Conservation (phyloP, 192 early-diverging fungal genomes). For the Hyaloraphidium curvatum region DNA sequence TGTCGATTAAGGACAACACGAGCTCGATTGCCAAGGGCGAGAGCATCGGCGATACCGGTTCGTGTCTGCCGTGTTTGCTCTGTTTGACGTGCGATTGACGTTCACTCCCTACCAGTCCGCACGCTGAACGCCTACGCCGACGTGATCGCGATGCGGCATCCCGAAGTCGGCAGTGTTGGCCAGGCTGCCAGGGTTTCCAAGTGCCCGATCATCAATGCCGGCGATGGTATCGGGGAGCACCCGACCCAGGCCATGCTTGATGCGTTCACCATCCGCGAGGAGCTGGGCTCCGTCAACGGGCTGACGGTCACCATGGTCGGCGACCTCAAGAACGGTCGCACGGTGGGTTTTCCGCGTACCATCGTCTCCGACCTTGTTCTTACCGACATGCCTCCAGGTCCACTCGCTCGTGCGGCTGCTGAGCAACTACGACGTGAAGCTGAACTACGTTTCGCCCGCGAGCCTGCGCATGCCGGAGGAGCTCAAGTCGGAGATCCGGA, state of each 20-base stretch:
- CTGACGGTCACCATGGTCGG: constrained; percentile 89
- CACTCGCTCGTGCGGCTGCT: constrained; percentile 84
- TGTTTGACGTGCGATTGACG: no score
- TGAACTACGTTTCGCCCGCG: constrained; percentile 79
- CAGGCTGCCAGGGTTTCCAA: constrained; percentile 70
- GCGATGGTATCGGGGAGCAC: constrained; percentile 94
- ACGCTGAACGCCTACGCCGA: constrained; percentile 87
- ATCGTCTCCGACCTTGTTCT: no score
- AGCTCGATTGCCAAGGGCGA: constrained; percentile 94
- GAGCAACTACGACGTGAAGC: constrained; percentile 73
- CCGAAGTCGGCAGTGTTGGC: constrained; percentile 63
- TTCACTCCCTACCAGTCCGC: constrained; percentile 37
- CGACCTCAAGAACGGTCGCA: constrained; percentile 93
- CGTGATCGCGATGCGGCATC: constrained; percentile 81
- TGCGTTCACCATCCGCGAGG: constrained; percentile 73
- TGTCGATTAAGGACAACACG: constrained; percentile 59
- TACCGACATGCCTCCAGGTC: no score
- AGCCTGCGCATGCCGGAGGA: constrained; percentile 73
- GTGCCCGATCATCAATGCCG: constrained; percentile 89
- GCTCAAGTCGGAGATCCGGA: constrained; percentile 29
- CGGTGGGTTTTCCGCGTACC: no score
- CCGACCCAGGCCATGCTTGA: constrained; percentile 96
- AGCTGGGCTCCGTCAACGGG: constrained; percentile 89
- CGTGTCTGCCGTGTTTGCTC: neutral
- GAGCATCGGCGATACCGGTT: constrained; percentile 66